phyloP scores from a whole-genome alignment of 2,329 filamentous ascomycete genomes.

The Cladophialophora psammophila region DNA sequence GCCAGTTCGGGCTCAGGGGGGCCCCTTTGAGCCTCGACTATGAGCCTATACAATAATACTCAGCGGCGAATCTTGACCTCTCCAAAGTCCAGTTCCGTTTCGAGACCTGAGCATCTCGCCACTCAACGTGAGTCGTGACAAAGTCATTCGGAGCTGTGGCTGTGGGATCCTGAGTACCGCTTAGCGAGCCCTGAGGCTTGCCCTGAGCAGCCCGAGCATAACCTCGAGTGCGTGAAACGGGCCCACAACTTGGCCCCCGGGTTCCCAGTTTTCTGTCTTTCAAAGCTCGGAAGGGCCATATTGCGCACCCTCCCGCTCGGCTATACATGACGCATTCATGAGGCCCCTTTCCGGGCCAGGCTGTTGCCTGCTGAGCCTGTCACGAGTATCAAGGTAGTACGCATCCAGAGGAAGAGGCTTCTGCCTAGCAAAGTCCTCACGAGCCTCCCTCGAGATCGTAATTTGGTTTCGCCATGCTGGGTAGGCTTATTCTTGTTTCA shows the following conservation, averaged over 20 bases:
- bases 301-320: conserved; percentile 11
- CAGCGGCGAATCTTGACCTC: too few species aligned
- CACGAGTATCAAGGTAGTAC: conserved; percentile 12
- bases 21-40: background rate
- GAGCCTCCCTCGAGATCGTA: background rate
- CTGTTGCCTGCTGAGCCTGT: conserved; percentile 13
- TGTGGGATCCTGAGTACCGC: conserved; percentile 10
- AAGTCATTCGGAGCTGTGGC: conserved; percentile 4
- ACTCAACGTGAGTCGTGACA: conserved; percentile 8
- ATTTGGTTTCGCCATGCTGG: background rate
- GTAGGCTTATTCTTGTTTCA: background rate
- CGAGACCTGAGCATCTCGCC: conserved; percentile 16
- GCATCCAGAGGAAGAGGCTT: conserved; percentile 1
- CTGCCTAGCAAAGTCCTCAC: background rate
- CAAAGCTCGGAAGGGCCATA: conserved; percentile 8
- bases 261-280: conserved; percentile 7
- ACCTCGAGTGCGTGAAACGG: conserved; percentile 5
- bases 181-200: conserved; percentile 15
- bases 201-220: conserved; percentile 10
- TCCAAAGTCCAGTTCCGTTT: background rate
- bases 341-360: conserved; percentile 7
- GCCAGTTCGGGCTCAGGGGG: background rate
- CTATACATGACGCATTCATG: conserved; percentile 8
- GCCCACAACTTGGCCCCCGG: conserved; percentile 10
- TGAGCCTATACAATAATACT: too few species aligned